Percentiles rank a stretch among this genome's conserved stretches.
Evolutionary conservation across 2,329 filamentous ascomycete species (phyloP).

Genomic region (Corinectria fuckeliana): DNA sequence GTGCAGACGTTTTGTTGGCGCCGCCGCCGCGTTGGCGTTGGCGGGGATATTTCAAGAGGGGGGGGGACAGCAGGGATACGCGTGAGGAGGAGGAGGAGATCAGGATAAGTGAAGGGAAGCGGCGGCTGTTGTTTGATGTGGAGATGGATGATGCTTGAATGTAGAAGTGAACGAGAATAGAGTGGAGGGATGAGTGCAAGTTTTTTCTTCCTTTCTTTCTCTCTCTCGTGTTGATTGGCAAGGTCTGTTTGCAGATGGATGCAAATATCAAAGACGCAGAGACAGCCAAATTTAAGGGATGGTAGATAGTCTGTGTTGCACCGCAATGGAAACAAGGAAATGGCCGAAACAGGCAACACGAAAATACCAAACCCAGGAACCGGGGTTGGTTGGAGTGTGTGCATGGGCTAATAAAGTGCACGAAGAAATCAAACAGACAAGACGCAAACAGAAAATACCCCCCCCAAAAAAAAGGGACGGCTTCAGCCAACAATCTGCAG

Average conservation of each 20-base stretch:
- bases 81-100: conserved; percentile 1
- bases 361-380: conserved; percentile 9
- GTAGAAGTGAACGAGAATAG: conserved; percentile 10
- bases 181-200: neutral
- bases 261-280: neutral
- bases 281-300: neutral
- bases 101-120: neutral
- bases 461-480: neutral
- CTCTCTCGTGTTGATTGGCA: neutral
- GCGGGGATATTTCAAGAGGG: too few species aligned
- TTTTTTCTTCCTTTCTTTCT: neutral
- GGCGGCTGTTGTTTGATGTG: neutral
- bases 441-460: too few species aligned
- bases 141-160: conserved; percentile 7
- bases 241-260: conserved; percentile 5
- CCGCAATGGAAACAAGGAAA: conserved; percentile 5
- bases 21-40: conserved; percentile 26
- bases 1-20: conserved; percentile 27
- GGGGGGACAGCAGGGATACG: conserved; percentile 15
- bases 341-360: conserved; percentile 8
- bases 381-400: neutral
- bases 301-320: neutral
- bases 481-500: neutral
- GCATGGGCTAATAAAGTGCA: neutral
- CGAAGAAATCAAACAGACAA: neutral